A percentile compares a stretch with the other conserved stretches of the same genome.
These are phyloP conservation scores for Zostera marina DNA, from an alignment of 116 monocot genomes.

Conservation along the genomic window DNA sequence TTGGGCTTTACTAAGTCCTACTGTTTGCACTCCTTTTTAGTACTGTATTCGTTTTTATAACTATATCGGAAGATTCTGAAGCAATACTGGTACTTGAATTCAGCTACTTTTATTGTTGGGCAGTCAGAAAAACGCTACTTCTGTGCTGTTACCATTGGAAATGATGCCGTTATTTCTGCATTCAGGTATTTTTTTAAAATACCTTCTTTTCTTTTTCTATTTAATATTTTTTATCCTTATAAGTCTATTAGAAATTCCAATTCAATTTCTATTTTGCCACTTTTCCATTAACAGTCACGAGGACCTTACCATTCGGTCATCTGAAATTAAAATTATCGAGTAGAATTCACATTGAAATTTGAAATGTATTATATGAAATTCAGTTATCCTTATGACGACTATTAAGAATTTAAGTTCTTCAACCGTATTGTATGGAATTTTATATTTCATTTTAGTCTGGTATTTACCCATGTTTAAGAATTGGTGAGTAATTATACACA, in stretches of 20 bases:
- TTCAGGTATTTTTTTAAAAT: constrained; percentile 45
- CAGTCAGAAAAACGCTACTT: constrained; percentile 85
- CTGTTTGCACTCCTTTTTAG: not conserved
- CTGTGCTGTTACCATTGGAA: constrained; percentile 69
- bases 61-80: constrained; percentile 31
- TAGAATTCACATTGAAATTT: too few species aligned
- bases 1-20: too few species aligned
- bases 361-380: too few species aligned
- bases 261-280: too few species aligned
- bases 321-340: too few species aligned
- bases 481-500: not conserved
- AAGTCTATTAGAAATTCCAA: not conserved
- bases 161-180: constrained; percentile 81
- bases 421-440: too few species aligned
- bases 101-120: constrained; percentile 72
- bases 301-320: too few species aligned
- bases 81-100: constrained; percentile 67
- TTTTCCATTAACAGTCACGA: too few species aligned
- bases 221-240: not conserved
- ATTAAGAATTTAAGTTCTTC: too few species aligned
- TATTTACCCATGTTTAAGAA: too few species aligned
- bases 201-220: not conserved
- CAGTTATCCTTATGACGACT: too few species aligned
- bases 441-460: too few species aligned
- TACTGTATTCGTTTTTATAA: not conserved